These are phyloP conservation scores for Protostelium mycophagum DNA, from an alignment of 78 protist genomes.

Conservation along the genomic window DNA sequence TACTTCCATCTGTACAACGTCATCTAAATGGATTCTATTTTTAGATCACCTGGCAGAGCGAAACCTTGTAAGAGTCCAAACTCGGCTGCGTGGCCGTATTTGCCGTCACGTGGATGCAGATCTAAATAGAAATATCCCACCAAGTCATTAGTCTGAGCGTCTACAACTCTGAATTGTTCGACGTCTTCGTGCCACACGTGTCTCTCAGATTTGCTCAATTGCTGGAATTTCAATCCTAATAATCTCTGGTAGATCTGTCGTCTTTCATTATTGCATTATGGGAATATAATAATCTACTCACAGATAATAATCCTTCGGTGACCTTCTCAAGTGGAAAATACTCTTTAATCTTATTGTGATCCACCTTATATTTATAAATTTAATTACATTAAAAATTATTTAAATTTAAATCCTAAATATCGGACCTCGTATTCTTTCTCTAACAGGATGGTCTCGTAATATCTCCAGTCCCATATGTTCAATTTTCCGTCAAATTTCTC, in stretches of 20 bases:
- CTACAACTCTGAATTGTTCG: constrained; percentile 9
- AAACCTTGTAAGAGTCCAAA: neutral
- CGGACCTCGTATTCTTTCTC: constrained; percentile 21
- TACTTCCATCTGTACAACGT: neutral
- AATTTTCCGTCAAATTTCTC: constrained; percentile 10
- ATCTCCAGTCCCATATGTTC: constrained; percentile 44
- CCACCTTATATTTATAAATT: constrained; percentile 10
- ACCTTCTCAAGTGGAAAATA: constrained; percentile 65
- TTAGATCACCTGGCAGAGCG: neutral
- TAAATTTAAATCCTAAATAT: no score
- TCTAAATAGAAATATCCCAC: constrained; percentile 67
- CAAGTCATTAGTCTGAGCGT: constrained; percentile 4
- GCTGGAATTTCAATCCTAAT: constrained; percentile 21
- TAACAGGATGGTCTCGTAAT: constrained; percentile 22
- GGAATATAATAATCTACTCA: neutral
- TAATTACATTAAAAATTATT: no score
- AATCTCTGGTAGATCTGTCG: constrained; percentile 31
- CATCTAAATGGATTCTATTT: neutral
- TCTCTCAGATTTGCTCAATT: neutral
- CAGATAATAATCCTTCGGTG: constrained; percentile 25
- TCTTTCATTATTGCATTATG: neutral
- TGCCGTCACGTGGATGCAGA: constrained; percentile 71
- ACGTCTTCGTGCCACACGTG: constrained; percentile 52
- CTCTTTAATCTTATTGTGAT: constrained; percentile 22
- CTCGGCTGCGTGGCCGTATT: constrained; percentile 37